These are phyloP conservation scores for Chlorella variabilis DNA, from an alignment of 163 green algal species.

Conservation along the genomic window DNA sequence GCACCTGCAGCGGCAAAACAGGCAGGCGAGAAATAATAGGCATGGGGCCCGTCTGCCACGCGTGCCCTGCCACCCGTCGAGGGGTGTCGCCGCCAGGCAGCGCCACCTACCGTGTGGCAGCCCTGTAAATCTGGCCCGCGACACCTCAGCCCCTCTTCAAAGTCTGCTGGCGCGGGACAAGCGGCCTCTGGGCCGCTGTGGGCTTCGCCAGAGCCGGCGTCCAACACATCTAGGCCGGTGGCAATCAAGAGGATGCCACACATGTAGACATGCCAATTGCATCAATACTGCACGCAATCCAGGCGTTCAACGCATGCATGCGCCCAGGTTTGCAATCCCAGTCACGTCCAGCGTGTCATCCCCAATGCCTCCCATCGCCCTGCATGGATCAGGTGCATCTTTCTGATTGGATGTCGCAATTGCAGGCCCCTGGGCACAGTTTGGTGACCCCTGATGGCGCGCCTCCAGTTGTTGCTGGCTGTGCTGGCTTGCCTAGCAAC, in stretches of 20 bases:
- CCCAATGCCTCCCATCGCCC: too few relatives aligned
- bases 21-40: too few relatives aligned
- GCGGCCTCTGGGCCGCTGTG: neutral
- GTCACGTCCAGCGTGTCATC: too few relatives aligned
- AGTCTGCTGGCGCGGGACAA: neutral
- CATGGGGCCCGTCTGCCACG: too few relatives aligned
- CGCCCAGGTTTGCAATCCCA: too few relatives aligned
- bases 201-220: neutral
- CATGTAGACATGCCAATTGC: neutral
- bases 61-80: neutral
- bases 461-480: too few relatives aligned
- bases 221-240: neutral
- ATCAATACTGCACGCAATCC: neutral
- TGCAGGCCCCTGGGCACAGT: too few relatives aligned
- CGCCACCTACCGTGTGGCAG: neutral
- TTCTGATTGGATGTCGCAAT: too few relatives aligned
- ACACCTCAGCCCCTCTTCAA: neutral
- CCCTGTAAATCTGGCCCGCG: conserved; percentile 21
- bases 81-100: neutral
- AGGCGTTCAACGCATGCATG: neutral
- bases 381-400: too few relatives aligned
- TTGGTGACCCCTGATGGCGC: too few relatives aligned
- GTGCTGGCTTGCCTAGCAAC: neutral
- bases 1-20: neutral
- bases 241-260: conserved; percentile 25